These are phyloP conservation scores for Trapa incisa DNA, from an alignment of 345 rosid genomes.

Conservation along the genomic window DNA sequence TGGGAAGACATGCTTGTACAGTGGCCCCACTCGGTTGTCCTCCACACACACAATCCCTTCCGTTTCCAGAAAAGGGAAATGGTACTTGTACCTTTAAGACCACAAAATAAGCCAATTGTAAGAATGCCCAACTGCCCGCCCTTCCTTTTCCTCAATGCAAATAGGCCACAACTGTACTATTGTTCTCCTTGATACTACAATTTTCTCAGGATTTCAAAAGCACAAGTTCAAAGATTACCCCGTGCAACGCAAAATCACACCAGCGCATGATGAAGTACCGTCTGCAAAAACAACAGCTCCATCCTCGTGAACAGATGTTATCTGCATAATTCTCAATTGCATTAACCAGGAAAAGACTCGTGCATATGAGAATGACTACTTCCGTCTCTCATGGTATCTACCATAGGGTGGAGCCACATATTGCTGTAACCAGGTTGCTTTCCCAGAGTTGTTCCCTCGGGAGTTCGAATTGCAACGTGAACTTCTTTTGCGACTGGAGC, in stretches of 20 bases:
- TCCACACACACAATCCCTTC: slow-evolving; percentile 51
- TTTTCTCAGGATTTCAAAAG: not conserved
- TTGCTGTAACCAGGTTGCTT: slow-evolving; percentile 37
- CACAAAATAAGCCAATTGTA: not conserved
- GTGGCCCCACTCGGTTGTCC: slow-evolving; percentile 67
- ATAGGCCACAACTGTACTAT: not conserved
- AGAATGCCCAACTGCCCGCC: not conserved
- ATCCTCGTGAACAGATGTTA: slow-evolving; percentile 40
- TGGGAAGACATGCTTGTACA: slow-evolving; percentile 69
- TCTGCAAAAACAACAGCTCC: slow-evolving; percentile 52
- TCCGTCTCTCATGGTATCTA: slow-evolving; percentile 12
- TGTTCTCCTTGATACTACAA: too few species aligned
- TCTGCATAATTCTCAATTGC: slow-evolving; percentile 28
- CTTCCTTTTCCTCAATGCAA: not conserved
- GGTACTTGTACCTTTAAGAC: slow-evolving; percentile 61
- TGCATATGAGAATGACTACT: not conserved
- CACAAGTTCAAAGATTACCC: slow-evolving; percentile 32
- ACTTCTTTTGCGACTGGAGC: slow-evolving; percentile 73
- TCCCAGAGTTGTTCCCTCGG: slow-evolving; percentile 26
- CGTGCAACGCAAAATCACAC: slow-evolving; percentile 69
- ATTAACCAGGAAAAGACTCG: not conserved
- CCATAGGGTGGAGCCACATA: slow-evolving; percentile 78
- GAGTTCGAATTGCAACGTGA: slow-evolving; percentile 52
- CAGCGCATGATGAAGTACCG: slow-evolving; percentile 31
- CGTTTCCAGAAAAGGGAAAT: slow-evolving; percentile 77